phyloP scores from a whole-genome alignment of 495 filamentous ascomycete species.

The Penicillium turbatum region DNA sequence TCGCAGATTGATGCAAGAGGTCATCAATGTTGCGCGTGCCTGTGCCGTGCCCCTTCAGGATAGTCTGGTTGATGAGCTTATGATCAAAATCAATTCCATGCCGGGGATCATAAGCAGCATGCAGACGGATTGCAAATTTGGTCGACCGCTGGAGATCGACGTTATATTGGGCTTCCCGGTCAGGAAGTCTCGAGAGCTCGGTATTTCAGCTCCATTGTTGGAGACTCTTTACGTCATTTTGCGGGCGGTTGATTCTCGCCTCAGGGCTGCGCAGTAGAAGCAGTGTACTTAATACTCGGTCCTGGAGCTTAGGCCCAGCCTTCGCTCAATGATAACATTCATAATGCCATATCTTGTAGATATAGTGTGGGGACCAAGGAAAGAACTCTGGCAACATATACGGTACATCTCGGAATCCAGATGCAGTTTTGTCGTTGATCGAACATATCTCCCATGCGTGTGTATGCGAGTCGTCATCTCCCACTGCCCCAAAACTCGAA shows the following conservation, averaged over 20 bases:
- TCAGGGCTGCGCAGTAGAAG: constrained; percentile 16
- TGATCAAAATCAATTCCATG: constrained; percentile 40
- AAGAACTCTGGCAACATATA: not conserved
- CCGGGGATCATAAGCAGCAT: constrained; percentile 49
- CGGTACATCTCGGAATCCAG: no score
- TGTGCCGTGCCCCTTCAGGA: constrained; percentile 41
- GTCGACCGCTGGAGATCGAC: constrained; percentile 51
- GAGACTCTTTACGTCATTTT: constrained; percentile 42
- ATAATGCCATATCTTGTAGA: not conserved
- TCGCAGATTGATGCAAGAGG: constrained; percentile 43
- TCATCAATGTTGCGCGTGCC: constrained; percentile 43
- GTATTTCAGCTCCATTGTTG: constrained; percentile 43
- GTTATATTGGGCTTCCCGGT: constrained; percentile 53
- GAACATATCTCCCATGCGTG: not conserved
- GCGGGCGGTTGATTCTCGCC: constrained; percentile 21
- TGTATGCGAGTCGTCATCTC: no score
- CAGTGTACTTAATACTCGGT: not conserved
- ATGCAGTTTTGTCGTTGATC: not conserved
- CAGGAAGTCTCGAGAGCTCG: constrained; percentile 45
- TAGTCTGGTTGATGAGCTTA: constrained; percentile 37
- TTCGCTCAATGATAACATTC: not conserved
- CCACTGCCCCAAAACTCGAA: no score
- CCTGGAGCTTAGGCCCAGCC: no score
- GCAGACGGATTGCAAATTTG: constrained; percentile 48
- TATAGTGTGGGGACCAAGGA: no score